These are phyloP conservation scores for Sporothrix phasma DNA, from an alignment of 2,329 filamentous ascomycete species.

Conservation along the genomic window DNA sequence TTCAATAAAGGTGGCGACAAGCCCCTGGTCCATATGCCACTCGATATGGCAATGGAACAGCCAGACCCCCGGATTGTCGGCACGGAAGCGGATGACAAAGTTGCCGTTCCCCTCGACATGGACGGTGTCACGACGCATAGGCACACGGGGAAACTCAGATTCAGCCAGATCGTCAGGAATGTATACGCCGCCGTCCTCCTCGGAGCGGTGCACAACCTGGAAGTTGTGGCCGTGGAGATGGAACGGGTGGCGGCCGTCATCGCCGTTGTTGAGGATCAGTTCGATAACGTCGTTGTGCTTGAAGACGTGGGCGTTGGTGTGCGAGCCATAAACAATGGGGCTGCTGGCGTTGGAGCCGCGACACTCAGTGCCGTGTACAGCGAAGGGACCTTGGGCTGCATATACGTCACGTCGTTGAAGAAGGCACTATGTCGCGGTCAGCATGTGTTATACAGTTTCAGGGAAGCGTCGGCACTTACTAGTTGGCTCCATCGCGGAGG, in stretches of 20 bases:
- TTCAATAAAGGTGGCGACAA: constrained; percentile 32
- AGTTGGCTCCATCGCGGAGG: constrained; percentile 56
- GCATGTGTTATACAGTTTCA: too few relatives aligned
- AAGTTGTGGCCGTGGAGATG: constrained; percentile 21
- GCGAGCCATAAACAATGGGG: constrained; percentile 53
- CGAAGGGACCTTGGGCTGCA: constrained; percentile 62
- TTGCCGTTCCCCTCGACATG: constrained; percentile 37
- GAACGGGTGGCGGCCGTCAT: constrained; percentile 19
- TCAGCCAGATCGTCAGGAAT: constrained; percentile 33
- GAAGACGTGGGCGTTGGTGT: constrained; percentile 58
- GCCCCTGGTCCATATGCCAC: constrained; percentile 43
- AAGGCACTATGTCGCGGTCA: too few relatives aligned
- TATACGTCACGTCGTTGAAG: constrained; percentile 72
- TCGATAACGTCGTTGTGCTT: constrained; percentile 59
- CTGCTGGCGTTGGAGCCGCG: constrained; percentile 46
- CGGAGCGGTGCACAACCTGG: constrained; percentile 45
- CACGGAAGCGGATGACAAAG: constrained; percentile 39
- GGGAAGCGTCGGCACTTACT: constrained; percentile 40
- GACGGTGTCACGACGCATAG: constrained; percentile 45
- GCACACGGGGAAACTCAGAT: constrained; percentile 32
- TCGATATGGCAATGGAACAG: constrained; percentile 45
- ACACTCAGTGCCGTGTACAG: constrained; percentile 65
- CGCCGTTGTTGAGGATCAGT: constrained; percentile 43
- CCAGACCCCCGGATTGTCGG: constrained; percentile 38
- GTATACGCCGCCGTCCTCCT: constrained; percentile 45